Conservation (phyloP, 2,329 filamentous ascomycete genomes). For the Raffaelea ambrosiae region DNA sequence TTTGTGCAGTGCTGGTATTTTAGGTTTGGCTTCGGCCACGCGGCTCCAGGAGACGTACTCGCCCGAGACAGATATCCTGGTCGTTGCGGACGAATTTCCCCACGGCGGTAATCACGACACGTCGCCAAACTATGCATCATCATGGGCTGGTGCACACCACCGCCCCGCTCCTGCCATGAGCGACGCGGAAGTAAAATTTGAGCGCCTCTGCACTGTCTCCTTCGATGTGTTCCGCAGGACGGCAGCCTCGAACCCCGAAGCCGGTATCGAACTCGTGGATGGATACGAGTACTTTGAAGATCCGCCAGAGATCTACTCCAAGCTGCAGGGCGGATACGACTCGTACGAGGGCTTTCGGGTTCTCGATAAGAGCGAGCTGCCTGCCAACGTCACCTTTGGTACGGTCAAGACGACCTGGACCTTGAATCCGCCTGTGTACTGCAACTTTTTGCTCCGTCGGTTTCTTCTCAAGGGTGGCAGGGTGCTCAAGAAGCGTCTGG, state of each 20-base stretch:
- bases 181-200: not conserved
- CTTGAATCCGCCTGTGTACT: slow-evolving; percentile 43
- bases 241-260: slow-evolving; percentile 28
- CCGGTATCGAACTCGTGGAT: slow-evolving; percentile 36
- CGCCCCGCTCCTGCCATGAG: not conserved
- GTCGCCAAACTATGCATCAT: not conserved
- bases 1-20: slow-evolving; percentile 2
- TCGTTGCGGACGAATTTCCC: slow-evolving; percentile 29
- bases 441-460: slow-evolving; percentile 31
- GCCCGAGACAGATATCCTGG: slow-evolving; percentile 25
- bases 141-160: slow-evolving; percentile 27
- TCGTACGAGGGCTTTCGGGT: slow-evolving; percentile 25
- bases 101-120: not conserved
- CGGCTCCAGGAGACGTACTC: not conserved
- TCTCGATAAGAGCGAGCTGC: slow-evolving; percentile 28
- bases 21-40: not conserved
- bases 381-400: slow-evolving; percentile 30
- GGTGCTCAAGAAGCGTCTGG: slow-evolving; percentile 23
- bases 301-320: slow-evolving; percentile 28
- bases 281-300: slow-evolving; percentile 43
- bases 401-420: slow-evolving; percentile 45
- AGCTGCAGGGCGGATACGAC: slow-evolving; percentile 5
- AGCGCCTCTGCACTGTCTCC: not conserved
- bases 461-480: slow-evolving; percentile 27
- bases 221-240: slow-evolving; percentile 16